Base-by-base conservation (phyloP, 805 yeast species). In the Candida nitratophila region DNA sequence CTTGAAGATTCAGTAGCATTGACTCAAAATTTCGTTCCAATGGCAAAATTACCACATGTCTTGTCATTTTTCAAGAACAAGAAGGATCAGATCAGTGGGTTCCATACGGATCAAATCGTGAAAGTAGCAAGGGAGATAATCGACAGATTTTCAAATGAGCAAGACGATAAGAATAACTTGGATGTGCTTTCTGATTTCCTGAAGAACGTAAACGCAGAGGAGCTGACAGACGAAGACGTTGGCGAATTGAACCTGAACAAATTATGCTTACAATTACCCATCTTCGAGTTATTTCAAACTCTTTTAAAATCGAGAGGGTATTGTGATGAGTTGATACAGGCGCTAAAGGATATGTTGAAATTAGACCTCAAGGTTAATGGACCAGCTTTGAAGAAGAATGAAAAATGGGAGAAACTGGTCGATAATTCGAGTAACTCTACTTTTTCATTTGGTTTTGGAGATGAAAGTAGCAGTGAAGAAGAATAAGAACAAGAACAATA, bases 11-110 rank as follows among this genome's bases (percentile, higher is more conserved):
- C 81, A n/a, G 80, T 89, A 17, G 97, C 96, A 0, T 64, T 89
- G 54, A 89, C 97, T 0, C 95, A 87, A 50, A 89, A 89, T 60
- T 89, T 90, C 61, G 90, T 87, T 11, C 95, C 96, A 0, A 58
- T 59, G 35, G 71, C 77, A 37, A 77, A 79, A 47, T 60, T 89
- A 32, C 68, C 74, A n/a, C 66, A 71, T 32, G 93, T 79, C 3
- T 65, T 86, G 45, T 64, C 74, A 50, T 89, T 89, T 54, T 73
- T 89, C 56, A 76, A 79, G 54, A 70, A 76, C 51, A 86, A 81
- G 54, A 67, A 71, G 7, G 74, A 75, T 31, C 96, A 89, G 60
- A 71, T 89, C 15, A 81, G 90, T 39, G 97, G 96, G 4, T 88
- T 89, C 57, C 77, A 78, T 46, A 74, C 81, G 14, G 69, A 69